Conservation (phyloP, 768 basidiomycete genomes). For the Pleurotus djamor region DNA sequence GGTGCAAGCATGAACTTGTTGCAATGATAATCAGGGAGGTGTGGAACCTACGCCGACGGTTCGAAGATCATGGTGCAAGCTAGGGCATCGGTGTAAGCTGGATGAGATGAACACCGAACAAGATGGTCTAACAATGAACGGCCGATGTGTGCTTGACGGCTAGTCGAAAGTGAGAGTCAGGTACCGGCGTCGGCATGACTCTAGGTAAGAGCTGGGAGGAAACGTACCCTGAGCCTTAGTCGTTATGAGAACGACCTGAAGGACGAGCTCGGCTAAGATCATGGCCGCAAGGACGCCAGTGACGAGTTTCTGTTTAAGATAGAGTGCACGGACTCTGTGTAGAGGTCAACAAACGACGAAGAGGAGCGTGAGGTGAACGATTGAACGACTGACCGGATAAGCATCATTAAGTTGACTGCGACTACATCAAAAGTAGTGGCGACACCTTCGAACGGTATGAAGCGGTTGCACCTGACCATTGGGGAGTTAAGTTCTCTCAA, state of each 20-base stretch:
- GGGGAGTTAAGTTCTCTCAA: constrained; percentile 17
- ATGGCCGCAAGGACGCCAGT: neutral
- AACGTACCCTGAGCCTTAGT: constrained; percentile 25
- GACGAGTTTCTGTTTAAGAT: neutral
- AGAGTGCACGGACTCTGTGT: constrained; percentile 24
- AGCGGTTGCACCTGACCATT: constrained; percentile 35
- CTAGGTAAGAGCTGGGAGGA: neutral
- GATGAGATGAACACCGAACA: neutral
- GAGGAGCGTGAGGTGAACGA: neutral
- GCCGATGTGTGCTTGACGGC: too few relatives aligned
- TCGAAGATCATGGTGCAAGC: neutral
- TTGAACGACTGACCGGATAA: constrained; percentile 36
- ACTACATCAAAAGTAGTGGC: constrained; percentile 53
- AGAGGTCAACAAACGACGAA: neutral
- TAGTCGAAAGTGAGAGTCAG: too few relatives aligned
- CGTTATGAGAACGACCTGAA: constrained; percentile 20
- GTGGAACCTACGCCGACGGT: neutral
- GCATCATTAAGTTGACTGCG: constrained; percentile 56
- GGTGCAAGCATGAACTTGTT: constrained; percentile 12
- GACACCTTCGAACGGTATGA: constrained; percentile 49
- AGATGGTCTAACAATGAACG: too few relatives aligned
- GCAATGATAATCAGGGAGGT: neutral
- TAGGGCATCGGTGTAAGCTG: neutral
- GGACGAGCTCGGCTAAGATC: neutral
- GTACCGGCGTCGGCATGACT: neutral